Evolutionary conservation across 1,139 yeast genomes (phyloP), one percentile per base, ranked within the genome.

Genomic region (Debaryomyces subglobosus): DNA sequence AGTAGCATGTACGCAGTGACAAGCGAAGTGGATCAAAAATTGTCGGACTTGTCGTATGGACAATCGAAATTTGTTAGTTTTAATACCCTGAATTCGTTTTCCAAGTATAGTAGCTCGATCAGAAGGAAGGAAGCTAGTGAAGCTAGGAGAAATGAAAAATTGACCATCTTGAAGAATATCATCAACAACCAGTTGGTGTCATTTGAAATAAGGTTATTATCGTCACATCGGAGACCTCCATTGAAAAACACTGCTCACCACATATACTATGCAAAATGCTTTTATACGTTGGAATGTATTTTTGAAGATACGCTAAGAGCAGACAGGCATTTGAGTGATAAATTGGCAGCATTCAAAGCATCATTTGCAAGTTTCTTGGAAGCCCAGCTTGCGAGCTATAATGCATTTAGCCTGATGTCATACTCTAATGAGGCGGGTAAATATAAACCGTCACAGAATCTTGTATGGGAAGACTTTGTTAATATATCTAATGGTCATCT

Each of bases 1-100:
- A 79, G 78, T 37, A 67, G 67, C 5, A 83, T 86, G 84, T 72
- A 80, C 53, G 58, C 60, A 2, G 56, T 72, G 9, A 72, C 82
- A 1, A 54, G 56, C 9, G 50, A 47, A 1, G 60, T 70, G 2
- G 72, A 74, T 43, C 56, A 58, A 7, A 54, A 58, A 8, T 53
- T 76, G 15, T 57, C 76, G 1, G 61, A 65, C 42, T 60, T 76
- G 21, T 68, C 78, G 1, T 75, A 69, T 50, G 61, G 61, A 27
- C 58, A 64, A 9, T 59, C 74, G 2, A 57, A 56, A 13, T 72
- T 72, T 51, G 65, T 65, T 7, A 59, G 57, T 15, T 72, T 73
- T 47, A 60, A 54, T 39, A 57, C 57, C 13, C 49, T 56, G 13
- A 64, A 65, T 45, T 43, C 60, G 2, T 55, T 49, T 35, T 49